phyloP scores from a whole-genome alignment of 2,329 filamentous ascomycete genomes.

The Aspergillus aculeatinus region DNA sequence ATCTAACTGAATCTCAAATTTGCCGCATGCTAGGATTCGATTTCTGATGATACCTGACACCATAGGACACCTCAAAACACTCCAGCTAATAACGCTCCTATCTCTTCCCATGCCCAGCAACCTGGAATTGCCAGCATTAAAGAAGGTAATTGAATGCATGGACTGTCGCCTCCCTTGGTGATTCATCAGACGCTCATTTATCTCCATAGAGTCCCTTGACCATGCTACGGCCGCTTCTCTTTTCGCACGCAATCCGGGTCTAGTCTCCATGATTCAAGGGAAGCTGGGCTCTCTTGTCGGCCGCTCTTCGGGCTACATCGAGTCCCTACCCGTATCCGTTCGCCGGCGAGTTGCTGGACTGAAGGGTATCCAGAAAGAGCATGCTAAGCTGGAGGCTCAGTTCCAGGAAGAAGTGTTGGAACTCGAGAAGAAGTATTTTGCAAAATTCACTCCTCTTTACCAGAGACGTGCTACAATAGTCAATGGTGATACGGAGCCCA shows the following conservation, averaged over 20 bases:
- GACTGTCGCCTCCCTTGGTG: background rate
- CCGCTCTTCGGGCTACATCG: constrained; percentile 94
- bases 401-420: constrained; percentile 98
- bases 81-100: constrained; percentile 89
- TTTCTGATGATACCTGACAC: constrained; percentile 31
- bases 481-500: constrained; percentile 83
- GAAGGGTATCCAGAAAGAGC: constrained; percentile 97
- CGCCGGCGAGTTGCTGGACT: constrained; percentile 91
- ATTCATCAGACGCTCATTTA: constrained; percentile 9
- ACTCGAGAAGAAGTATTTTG: constrained; percentile 99
- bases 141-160: constrained; percentile 65
- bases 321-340: constrained; percentile 85
- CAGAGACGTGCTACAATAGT: constrained; percentile 90
- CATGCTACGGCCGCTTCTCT: constrained; percentile 83
- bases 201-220: constrained; percentile 77
- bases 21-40: constrained; percentile 12
- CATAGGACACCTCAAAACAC: constrained; percentile 96
- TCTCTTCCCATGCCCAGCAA: constrained; percentile 95
- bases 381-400: constrained; percentile 95
- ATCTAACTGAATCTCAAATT: background rate
- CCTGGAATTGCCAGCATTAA: constrained; percentile 93
- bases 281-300: constrained; percentile 92
- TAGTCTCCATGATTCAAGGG: constrained; percentile 97
- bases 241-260: constrained; percentile 91
- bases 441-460: constrained; percentile 97